Evolutionary conservation across 225 moss, liverwort and hornwort species (phyloP), one percentile per base, ranked within the genome.

Genomic region (Pseudisothecium myosuroides): DNA sequence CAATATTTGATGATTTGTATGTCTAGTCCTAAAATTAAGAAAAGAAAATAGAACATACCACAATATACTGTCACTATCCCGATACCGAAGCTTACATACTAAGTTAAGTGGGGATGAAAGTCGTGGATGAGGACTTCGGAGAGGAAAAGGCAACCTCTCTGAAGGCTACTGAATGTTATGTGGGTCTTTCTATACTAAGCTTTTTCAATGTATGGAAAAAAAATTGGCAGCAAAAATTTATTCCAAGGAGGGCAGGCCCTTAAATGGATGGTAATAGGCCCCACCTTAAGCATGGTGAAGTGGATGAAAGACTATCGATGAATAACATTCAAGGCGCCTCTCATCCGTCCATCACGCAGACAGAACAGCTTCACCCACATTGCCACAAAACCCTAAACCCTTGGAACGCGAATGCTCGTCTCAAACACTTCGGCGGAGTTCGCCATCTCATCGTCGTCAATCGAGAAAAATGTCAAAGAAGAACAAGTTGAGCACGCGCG

Each of bases 401-500:
- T 50, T 36, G 34, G 14, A 23, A 6, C 8, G 12, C 50, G 34
- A 7, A 56, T 34, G 17, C 10, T 31, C 58, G 4, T 13, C 18
- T 13, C 17, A 19, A 16, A 69, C 41, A 62, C 56, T 29, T 65
- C 64, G 18, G 34, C 9, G 56, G 59, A 56, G 76, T 21, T 43
- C 69, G 21, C 76, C 83, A 7, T 61, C 85, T 55, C 49, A 19
- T 65, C 77, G 43, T 74, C 86, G 19, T n/a, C n/a, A 62, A 39
- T 28, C 39, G 18, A 68, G 45, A 41, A 92, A 77, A n/a, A 94
- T 94, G 94, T 94, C 94, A 90, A 94, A 94, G 93, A 94, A 94
- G 90, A 94, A 94, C 64, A 93, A 94, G 90, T 88, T 92, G 86
- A 94, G 94, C 91, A 94, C 94, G 88, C 94, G 93, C 41, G 90